Evolutionary conservation across 805 yeast species (phyloP).

Genomic region (Schwanniomyces yamadae): DNA sequence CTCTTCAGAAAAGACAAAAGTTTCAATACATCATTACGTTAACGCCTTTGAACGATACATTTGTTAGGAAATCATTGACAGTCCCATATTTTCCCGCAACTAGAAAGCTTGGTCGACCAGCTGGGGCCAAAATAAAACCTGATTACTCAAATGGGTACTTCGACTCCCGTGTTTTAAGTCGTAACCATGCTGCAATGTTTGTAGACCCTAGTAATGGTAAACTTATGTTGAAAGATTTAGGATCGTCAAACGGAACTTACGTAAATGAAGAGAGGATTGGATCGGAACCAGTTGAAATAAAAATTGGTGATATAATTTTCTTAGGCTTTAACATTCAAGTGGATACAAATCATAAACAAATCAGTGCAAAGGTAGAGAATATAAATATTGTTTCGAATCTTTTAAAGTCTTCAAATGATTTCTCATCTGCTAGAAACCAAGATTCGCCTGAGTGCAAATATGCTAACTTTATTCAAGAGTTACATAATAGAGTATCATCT

Average conservation of each 20-base stretch:
- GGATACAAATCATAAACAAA: constrained; percentile 73
- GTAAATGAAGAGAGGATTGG: constrained; percentile 73
- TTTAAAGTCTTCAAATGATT: constrained; percentile 5
- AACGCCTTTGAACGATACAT: constrained; percentile 75
- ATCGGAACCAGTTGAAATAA: constrained; percentile 59
- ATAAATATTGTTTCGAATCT: constrained; percentile 53
- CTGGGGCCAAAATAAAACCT: constrained; percentile 58
- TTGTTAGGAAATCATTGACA: constrained; percentile 71
- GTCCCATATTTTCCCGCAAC: constrained; percentile 84
- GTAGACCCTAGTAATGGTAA: constrained; percentile 63
- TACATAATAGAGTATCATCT: constrained; percentile 14
- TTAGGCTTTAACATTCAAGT: constrained; percentile 86
- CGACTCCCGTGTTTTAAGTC: constrained; percentile 86
- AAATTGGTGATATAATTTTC: constrained; percentile 84
- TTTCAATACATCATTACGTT: constrained; percentile 64
- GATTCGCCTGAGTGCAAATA: constrained; percentile 33
- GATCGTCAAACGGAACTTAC: constrained; percentile 93
- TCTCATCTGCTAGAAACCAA: constrained; percentile 3
- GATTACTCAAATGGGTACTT: constrained; percentile 84
- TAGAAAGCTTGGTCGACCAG: constrained; percentile 86
- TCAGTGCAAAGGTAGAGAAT: constrained; percentile 78
- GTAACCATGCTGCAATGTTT: constrained; percentile 92
- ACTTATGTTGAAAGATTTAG: constrained; percentile 78
- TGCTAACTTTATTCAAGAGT: constrained; percentile 34
- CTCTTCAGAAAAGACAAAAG: constrained; percentile 19